Conservation (phyloP, 2,329 filamentous ascomycete genomes). For the Blumeriella jaapii region DNA sequence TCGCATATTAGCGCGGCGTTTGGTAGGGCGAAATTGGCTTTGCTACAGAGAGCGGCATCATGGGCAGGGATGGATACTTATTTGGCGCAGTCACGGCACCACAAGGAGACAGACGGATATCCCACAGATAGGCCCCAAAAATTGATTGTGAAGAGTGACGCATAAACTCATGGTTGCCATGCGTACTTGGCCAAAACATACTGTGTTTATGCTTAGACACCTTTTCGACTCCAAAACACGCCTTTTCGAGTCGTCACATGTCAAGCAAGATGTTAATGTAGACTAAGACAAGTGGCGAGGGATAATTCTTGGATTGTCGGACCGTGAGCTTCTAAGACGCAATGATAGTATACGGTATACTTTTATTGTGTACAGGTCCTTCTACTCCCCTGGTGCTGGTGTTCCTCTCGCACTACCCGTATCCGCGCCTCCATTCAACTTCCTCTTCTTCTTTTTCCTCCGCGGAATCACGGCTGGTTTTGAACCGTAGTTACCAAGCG, state of each 20-base stretch:
- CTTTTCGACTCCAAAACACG: too few relatives aligned
- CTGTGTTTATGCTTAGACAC: too few relatives aligned
- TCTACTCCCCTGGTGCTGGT: slow-evolving; percentile 34
- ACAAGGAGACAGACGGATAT: too few relatives aligned
- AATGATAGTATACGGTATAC: not conserved
- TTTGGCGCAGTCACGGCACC: too few relatives aligned
- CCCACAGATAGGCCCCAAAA: not conserved
- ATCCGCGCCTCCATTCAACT: slow-evolving; percentile 41
- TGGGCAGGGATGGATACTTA: too few relatives aligned
- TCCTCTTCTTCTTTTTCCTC: slow-evolving; percentile 70
- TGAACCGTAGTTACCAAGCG: slow-evolving; percentile 63
- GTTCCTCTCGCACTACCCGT: slow-evolving; percentile 50
- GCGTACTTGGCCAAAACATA: too few relatives aligned
- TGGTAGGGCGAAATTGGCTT: slow-evolving; percentile 1
- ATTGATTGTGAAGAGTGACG: not conserved
- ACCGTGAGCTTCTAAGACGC: too few relatives aligned
- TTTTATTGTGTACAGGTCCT: slow-evolving; percentile 40
- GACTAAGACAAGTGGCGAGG: too few relatives aligned
- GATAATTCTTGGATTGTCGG: too few relatives aligned
- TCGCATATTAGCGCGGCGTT: slow-evolving; percentile 5
- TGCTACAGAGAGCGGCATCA: too few relatives aligned
- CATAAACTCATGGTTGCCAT: not conserved
- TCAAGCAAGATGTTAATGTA: too few relatives aligned
- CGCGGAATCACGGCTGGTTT: slow-evolving; percentile 65
- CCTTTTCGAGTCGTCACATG: too few relatives aligned